These are phyloP conservation scores for Rhizomucor miehei DNA, from an alignment of 371 early-diverging fungal species.

Conservation along the genomic window DNA sequence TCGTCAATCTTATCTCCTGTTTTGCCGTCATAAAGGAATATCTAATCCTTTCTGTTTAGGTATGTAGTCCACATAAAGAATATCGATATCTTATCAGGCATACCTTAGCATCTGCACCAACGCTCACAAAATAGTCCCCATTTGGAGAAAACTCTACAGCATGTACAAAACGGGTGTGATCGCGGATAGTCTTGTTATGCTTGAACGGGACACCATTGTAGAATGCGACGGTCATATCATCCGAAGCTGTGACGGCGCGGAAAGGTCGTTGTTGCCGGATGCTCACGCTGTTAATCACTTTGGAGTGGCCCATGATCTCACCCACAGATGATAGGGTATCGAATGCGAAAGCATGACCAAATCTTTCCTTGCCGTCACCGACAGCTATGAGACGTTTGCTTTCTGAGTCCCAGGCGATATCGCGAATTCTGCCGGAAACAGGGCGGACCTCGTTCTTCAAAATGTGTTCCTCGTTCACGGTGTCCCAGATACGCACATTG, in stretches of 20 bases:
- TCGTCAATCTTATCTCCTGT: slow-evolving; percentile 83
- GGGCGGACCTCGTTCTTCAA: slow-evolving; percentile 78
- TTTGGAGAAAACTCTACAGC: slow-evolving; percentile 84
- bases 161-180: slow-evolving; percentile 89
- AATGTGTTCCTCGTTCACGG: slow-evolving; percentile 79
- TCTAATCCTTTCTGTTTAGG: too few species aligned
- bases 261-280: slow-evolving; percentile 86
- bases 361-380: slow-evolving; percentile 93
- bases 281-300: slow-evolving; percentile 81
- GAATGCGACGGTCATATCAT: slow-evolving; percentile 89
- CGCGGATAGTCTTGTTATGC: slow-evolving; percentile 65
- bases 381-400: slow-evolving; percentile 93
- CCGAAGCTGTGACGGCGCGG: slow-evolving; percentile 90
- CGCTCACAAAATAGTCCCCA: slow-evolving; percentile 82
- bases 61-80: too few species aligned
- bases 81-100: too few species aligned
- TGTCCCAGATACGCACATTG: slow-evolving; percentile 94
- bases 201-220: slow-evolving; percentile 92
- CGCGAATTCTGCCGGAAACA: slow-evolving; percentile 78
- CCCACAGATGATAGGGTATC: slow-evolving; percentile 93
- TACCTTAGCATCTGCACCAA: slow-evolving; percentile 88
- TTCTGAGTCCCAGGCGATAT: slow-evolving; percentile 94
- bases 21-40: slow-evolving; percentile 91
- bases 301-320: slow-evolving; percentile 88
- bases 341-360: slow-evolving; percentile 86